Base-by-base conservation (phyloP, 2,329 filamentous ascomycete genomes). In the Paecilomyces sp. region DNA sequence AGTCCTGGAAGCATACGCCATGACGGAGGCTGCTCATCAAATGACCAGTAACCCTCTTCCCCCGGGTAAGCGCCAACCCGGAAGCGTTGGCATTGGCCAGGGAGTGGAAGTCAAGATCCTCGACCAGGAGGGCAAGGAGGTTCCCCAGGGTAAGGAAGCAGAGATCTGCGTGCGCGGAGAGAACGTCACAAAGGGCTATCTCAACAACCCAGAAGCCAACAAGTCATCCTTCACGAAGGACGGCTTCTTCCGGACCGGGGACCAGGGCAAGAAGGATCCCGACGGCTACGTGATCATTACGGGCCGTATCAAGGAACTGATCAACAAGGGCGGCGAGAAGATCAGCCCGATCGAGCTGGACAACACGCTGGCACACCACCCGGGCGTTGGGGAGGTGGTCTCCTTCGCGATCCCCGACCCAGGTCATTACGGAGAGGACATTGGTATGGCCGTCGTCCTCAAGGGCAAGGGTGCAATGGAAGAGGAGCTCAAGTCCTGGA, bases 231-330 rank as follows among this genome's bases (percentile, higher is more conserved):
- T 91, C 75, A 89, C 88, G 30, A 80, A 83, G 64, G 80, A 80
- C n/a, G 88, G 90, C 9, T 95, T 90, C 79, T 95, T 96, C 83
- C 84, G 91, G 66, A 95, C 91, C 0, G 91, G 91, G 5, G 91
- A 96, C 70, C 90, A 95, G 74, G 91, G 91, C 56, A 89, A 88
- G 76, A 82, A 85, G 71, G 91, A 95, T 68, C 77, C 85, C 60
- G 89, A 94, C 66, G 90, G 90, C 61, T 95, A 94, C 71, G 79
- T 96, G 11, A 82, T 90, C 69, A 93, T 96, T 75, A 95, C 91
- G 0, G 91, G 91, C n/a, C 83, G 91, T 57, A 95, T 95, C 77
- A 96, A 96, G 81, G 91, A 96, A 76, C 81, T 96, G 57, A 95
- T 96, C 80, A 60, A 60, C 76, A 91, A 92, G 75, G 89, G 87